Percentiles rank a stretch among this genome's conserved stretches.
phyloP scores from a whole-genome alignment of 768 basidiomycete species.

The Suillus variegatus region DNA sequence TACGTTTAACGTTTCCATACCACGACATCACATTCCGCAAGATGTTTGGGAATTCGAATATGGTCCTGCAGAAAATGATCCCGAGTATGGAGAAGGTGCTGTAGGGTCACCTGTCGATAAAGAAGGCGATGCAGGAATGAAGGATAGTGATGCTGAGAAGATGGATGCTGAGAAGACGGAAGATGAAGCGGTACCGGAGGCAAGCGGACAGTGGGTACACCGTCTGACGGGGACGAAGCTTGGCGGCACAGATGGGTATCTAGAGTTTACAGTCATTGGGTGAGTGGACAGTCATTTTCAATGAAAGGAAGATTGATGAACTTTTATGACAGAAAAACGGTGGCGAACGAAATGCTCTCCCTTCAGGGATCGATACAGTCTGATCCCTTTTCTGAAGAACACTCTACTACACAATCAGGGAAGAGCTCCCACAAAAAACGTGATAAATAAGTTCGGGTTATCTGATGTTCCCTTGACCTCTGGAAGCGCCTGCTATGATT shows the following conservation, averaged over 20 bases:
- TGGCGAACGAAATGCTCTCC: slow-evolving; percentile 94
- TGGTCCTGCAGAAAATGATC: slow-evolving; percentile 78
- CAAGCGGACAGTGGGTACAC: slow-evolving; percentile 79
- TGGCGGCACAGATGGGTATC: slow-evolving; percentile 63
- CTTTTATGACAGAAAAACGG: slow-evolving; percentile 59
- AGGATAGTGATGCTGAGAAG: not conserved
- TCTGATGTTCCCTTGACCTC: not conserved
- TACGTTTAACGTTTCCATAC: slow-evolving; percentile 96
- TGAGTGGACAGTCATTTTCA: slow-evolving; percentile 37
- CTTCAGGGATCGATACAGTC: slow-evolving; percentile 74
- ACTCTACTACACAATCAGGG: not conserved
- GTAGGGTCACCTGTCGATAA: not conserved
- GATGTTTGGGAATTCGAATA: slow-evolving; percentile 87
- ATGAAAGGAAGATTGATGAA: slow-evolving; percentile 9
- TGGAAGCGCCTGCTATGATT: no score
- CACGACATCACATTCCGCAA: slow-evolving; percentile 83
- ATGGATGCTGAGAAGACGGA: slow-evolving; percentile 2
- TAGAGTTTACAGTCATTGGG: slow-evolving; percentile 92
- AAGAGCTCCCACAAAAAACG: not conserved
- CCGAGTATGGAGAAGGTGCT: slow-evolving; percentile 55
- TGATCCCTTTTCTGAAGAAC: not conserved
- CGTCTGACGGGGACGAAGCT: slow-evolving; percentile 66
- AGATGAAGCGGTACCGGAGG: slow-evolving; percentile 38
- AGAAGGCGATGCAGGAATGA: slow-evolving; percentile 17
- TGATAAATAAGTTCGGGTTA: not conserved